These are phyloP conservation scores for Goffeauzyma gilvescens DNA, from an alignment of 768 basidiomycete species.

Conservation along the genomic window DNA sequence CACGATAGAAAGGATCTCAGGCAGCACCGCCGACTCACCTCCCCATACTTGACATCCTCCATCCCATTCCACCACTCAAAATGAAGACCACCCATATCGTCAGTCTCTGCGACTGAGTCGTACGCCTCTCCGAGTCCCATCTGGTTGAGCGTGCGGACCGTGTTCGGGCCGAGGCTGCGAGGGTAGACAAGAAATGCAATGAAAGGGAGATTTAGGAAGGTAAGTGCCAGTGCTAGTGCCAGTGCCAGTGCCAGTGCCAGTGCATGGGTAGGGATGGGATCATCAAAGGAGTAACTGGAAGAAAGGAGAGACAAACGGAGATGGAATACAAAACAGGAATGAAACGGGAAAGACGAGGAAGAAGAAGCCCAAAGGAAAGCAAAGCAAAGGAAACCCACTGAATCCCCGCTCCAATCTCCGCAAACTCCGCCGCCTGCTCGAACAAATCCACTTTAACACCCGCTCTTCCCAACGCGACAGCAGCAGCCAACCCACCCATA, in stretches of 20 bases:
- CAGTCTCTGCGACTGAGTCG: conserved; percentile 8
- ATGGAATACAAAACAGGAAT: too few species aligned
- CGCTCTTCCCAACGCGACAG: conserved; percentile 12
- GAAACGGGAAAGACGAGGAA: too few species aligned
- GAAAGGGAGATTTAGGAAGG: too few species aligned
- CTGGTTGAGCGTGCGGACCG: conserved; percentile 5
- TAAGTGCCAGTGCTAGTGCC: too few species aligned
- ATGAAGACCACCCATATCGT: conserved; percentile 5
- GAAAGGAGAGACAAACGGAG: too few species aligned
- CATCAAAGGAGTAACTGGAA: too few species aligned
- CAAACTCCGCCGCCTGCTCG: conserved; percentile 7
- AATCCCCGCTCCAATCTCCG: conserved; percentile 9
- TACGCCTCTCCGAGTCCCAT: conserved; percentile 9
- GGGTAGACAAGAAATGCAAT: not conserved
- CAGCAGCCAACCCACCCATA: conserved; percentile 14
- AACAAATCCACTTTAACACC: conserved; percentile 13
- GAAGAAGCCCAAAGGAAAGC: too few species aligned
- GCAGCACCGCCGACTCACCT: conserved; percentile 5
- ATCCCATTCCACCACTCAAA: conserved; percentile 12
- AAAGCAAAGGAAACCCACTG: conserved; percentile 6
- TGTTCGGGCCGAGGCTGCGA: conserved; percentile 9
- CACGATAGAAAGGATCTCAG: too few species aligned
- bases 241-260: too few species aligned
- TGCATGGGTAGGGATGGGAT: too few species aligned
- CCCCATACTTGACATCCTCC: conserved; percentile 6